Evolutionary conservation across 768 basidiomycete genomes (phyloP), one percentile per base, ranked within the genome.

Genomic region (Rhizopogon salebrosus): DNA sequence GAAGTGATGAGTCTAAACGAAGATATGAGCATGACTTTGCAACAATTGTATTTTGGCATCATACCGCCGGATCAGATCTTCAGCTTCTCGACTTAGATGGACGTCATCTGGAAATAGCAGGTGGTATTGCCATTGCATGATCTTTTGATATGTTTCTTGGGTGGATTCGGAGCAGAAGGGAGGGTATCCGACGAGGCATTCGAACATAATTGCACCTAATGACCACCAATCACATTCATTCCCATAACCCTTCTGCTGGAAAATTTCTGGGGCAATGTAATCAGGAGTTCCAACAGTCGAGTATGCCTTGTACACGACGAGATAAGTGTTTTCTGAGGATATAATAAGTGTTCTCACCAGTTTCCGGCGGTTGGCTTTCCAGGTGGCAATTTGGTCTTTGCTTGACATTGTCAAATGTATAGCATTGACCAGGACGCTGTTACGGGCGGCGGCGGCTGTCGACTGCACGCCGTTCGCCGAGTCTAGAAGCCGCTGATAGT

Each of bases 171-270:
- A 92, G 70, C 93, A 98, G 75, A 98, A 95, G 0, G 93, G 94
- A 22, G 95, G 93, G 69, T 97, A 98, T 51, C 97, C 97, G 58
- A 98, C 92, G 22, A 98, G 74, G 69, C 89, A 97, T 71, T 98
- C 95, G 67, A 97, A 99, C 89, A 92, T 95, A 75, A 98, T 98
- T 16, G 94, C 92, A 4, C 97, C 97, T 26, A 98, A 78, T 7
- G 95, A 97, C 97, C 97, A 99, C 94, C 95, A 98, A 69, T 99
- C 97, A 64, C 95, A 98, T 70, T 95, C 95, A 62, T 95, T 92
- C 22, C 92, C 93, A 67, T 98, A 98, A n/a, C 97, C 97, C 65
- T 91, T 87, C 67, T 95, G 92, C 55, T 88, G 70, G 77, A 98
- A 98, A 63, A 98, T 97, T 68, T 98, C 95, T 1, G 95, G 94